A percentile compares a stretch with the other conserved stretches of the same genome.
These are phyloP conservation scores for Stachybotrys echinatus DNA, from an alignment of 2,329 filamentous ascomycete species.

Conservation along the genomic window DNA sequence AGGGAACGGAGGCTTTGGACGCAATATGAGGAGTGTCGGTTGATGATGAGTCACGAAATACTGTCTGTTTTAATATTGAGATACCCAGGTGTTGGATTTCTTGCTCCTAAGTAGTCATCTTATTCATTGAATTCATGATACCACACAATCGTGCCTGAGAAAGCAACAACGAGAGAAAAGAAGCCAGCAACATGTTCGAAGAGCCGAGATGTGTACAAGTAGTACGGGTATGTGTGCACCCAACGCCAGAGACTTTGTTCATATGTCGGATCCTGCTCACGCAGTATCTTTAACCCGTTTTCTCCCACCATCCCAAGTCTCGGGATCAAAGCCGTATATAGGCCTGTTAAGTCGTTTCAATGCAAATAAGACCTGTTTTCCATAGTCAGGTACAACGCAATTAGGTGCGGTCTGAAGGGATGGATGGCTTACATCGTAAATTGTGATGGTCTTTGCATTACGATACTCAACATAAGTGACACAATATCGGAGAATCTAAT, in stretches of 20 bases:
- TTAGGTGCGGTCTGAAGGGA: neutral
- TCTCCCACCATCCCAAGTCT: slow-evolving; percentile 18
- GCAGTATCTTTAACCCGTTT: slow-evolving; percentile 4
- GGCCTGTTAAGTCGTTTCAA: slow-evolving; percentile 43
- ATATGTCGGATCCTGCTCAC: slow-evolving; percentile 2
- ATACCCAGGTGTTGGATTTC: slow-evolving; percentile 16
- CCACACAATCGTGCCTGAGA: too few species aligned
- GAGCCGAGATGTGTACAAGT: too few species aligned
- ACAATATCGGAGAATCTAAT: slow-evolving; percentile 47
- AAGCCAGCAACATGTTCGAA: too few species aligned
- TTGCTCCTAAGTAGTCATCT: slow-evolving; percentile 5
- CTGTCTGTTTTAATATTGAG: slow-evolving; percentile 8
- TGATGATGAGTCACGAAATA: neutral
- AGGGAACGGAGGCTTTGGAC: neutral
- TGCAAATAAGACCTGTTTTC: slow-evolving; percentile 47
- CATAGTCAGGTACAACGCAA: slow-evolving; percentile 8
- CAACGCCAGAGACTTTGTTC: too few species aligned
- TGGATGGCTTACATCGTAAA: slow-evolving; percentile 50
- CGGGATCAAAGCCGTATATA: slow-evolving; percentile 53
- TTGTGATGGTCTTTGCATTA: slow-evolving; percentile 56
- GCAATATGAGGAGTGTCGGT: slow-evolving; percentile 5
- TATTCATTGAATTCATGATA: too few species aligned
- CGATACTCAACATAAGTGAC: slow-evolving; percentile 48
- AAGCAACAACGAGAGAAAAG: too few species aligned
- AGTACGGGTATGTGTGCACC: too few species aligned